phyloP scores from a whole-genome alignment of 208 protist species.

The Leishmania aethiopica region DNA sequence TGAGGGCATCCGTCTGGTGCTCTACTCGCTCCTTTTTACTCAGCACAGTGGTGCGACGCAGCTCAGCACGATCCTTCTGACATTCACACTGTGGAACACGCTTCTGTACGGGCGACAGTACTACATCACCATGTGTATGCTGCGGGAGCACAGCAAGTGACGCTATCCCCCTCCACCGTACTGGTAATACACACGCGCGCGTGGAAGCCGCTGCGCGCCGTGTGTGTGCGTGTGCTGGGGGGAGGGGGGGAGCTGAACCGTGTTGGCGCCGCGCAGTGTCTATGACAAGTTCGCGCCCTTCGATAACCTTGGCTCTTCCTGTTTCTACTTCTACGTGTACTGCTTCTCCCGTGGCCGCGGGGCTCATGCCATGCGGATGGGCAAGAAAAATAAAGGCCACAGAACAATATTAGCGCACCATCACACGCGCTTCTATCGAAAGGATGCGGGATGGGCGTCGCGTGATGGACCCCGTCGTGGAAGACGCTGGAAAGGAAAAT shows the following conservation, averaged over 20 bases:
- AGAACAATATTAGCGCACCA: not conserved
- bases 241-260: not conserved
- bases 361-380: not conserved
- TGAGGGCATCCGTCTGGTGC: constrained; percentile 45
- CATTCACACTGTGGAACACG: constrained; percentile 54
- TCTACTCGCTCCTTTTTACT: constrained; percentile 47
- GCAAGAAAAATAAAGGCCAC: not conserved
- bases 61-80: constrained; percentile 63
- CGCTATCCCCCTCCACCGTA: not conserved
- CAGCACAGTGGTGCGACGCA: constrained; percentile 41
- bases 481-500: not conserved
- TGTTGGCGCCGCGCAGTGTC: not conserved
- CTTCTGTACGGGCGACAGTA: constrained; percentile 57
- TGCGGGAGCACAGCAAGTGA: constrained; percentile 37
- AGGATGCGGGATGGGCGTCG: not conserved
- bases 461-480: not conserved
- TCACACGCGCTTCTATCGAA: constrained; percentile 3
- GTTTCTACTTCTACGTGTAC: not conserved
- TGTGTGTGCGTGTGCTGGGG: too few species aligned
- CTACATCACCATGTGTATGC: constrained; percentile 51
- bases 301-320: not conserved
- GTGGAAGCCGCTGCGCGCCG: not conserved
- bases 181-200: too few species aligned
- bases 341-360: not conserved
- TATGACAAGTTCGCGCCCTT: not conserved